phyloP scores from a whole-genome alignment of 768 basidiomycete species.

The Brasilioporus rufonigricans region DNA sequence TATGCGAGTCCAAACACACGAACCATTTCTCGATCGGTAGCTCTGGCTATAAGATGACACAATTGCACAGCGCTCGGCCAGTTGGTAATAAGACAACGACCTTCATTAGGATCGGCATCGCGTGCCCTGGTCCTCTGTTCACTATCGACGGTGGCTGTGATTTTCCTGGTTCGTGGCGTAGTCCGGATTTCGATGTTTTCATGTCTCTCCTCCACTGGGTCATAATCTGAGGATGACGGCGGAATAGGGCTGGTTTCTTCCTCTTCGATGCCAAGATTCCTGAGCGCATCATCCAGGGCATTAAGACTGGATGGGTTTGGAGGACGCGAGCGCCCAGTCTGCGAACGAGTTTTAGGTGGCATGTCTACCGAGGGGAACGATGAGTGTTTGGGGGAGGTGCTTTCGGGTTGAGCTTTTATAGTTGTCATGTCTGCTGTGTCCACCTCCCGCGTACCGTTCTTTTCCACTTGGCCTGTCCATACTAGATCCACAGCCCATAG shows the following conservation, averaged over 20 bases:
- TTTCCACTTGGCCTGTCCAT: no score
- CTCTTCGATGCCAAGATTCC: not conserved
- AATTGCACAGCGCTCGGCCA: not conserved
- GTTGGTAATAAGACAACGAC: constrained; percentile 2
- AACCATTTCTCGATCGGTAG: not conserved
- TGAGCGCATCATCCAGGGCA: no score
- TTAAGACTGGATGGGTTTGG: no score
- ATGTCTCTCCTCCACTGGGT: not conserved
- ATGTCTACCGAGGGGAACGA: not conserved
- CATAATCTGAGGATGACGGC: not conserved
- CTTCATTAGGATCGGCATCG: not conserved
- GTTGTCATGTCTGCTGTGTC: not conserved
- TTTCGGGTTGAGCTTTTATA: not conserved
- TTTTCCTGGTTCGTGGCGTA: not conserved
- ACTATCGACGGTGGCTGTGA: not conserved
- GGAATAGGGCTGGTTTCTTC: not conserved
- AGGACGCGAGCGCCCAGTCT: not conserved
- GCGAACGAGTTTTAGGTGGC: not conserved
- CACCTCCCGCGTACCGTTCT: not conserved
- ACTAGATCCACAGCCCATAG: no score
- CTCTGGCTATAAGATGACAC: not conserved
- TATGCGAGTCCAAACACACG: not conserved
- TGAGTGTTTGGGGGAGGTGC: not conserved
- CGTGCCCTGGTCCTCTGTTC: not conserved
- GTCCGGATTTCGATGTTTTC: not conserved